Evolutionary conservation across 179 eudicot genomes (phyloP).

Genomic region (Beta corolliflora): DNA sequence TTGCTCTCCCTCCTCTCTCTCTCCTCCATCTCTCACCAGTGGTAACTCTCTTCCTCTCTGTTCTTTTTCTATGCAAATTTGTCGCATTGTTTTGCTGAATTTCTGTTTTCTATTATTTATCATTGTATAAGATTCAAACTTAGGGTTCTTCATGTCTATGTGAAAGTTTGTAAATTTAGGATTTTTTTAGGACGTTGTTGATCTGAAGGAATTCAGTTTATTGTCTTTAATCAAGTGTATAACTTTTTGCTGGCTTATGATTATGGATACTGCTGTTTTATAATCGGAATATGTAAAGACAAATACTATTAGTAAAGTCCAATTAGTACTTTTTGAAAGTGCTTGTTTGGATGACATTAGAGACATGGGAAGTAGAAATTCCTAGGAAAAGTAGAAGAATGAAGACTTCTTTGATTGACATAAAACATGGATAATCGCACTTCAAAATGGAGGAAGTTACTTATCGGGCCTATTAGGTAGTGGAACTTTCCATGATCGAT

Average conservation of each 20-base stretch:
- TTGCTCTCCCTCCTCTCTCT: too few relatives aligned
- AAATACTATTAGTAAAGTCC: too few relatives aligned
- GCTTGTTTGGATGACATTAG: too few relatives aligned
- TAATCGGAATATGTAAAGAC: not conserved
- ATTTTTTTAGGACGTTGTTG: not conserved
- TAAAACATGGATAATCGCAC: too few relatives aligned
- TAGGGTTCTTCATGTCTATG: not conserved
- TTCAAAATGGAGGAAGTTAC: too few relatives aligned
- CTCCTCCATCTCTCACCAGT: not conserved
- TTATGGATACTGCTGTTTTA: not conserved
- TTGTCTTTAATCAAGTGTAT: not conserved
- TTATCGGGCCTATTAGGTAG: too few relatives aligned
- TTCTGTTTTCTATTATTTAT: not conserved
- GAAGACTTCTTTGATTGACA: too few relatives aligned
- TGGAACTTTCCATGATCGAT: too few relatives aligned
- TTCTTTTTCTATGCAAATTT: not conserved
- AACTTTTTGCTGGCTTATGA: not conserved
- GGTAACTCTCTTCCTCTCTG: not conserved
- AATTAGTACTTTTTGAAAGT: too few relatives aligned
- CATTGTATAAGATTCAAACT: not conserved
- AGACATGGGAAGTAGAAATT: too few relatives aligned
- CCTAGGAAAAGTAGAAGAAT: too few relatives aligned
- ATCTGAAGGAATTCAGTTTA: not conserved
- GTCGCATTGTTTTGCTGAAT: not conserved
- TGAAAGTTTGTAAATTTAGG: not conserved